These are phyloP conservation scores for Stropharia rugosoannulata DNA, from an alignment of 768 basidiomycete species.

Conservation along the genomic window DNA sequence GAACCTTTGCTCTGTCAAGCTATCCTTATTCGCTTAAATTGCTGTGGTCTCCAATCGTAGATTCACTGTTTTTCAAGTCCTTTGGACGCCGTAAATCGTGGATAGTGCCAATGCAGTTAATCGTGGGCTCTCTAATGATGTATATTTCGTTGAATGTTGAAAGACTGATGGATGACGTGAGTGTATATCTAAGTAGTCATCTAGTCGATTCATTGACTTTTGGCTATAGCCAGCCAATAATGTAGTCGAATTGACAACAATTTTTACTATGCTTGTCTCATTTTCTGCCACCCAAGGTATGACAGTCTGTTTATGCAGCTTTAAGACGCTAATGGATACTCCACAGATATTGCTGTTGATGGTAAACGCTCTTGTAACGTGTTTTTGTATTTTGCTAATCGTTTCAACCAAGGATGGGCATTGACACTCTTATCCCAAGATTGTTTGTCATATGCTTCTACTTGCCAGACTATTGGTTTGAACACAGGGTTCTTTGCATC, in stretches of 20 bases:
- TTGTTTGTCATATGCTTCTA: conserved; percentile 94
- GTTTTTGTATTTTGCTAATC: not conserved
- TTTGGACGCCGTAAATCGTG: conserved; percentile 96
- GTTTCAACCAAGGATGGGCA: conserved; percentile 59
- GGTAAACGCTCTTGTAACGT: conserved; percentile 48
- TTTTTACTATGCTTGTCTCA: conserved; percentile 89
- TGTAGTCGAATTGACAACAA: conserved; percentile 70
- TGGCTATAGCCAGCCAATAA: conserved; percentile 72
- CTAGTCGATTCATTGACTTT: conserved; percentile 9
- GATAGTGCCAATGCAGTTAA: conserved; percentile 96
- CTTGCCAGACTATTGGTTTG: conserved; percentile 96
- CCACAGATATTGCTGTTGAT: conserved; percentile 92
- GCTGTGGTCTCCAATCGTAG: conserved; percentile 96
- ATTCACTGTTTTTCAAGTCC: conserved; percentile 79
- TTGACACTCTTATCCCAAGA: conserved; percentile 87
- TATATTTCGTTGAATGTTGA: conserved; percentile 76
- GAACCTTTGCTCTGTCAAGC: conserved; percentile 87
- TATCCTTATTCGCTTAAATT: conserved; percentile 98
- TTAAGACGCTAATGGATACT: not conserved
- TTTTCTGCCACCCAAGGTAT: conserved; percentile 96
- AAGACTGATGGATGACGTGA: conserved; percentile 75
- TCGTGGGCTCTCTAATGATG: conserved; percentile 83
- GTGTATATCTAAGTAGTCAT: conserved; percentile 13
- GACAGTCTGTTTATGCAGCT: conserved; percentile 11
- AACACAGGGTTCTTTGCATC: conserved; percentile 95